phyloP scores from a whole-genome alignment of 768 basidiomycete genomes.

The Crepidotus variabilis region DNA sequence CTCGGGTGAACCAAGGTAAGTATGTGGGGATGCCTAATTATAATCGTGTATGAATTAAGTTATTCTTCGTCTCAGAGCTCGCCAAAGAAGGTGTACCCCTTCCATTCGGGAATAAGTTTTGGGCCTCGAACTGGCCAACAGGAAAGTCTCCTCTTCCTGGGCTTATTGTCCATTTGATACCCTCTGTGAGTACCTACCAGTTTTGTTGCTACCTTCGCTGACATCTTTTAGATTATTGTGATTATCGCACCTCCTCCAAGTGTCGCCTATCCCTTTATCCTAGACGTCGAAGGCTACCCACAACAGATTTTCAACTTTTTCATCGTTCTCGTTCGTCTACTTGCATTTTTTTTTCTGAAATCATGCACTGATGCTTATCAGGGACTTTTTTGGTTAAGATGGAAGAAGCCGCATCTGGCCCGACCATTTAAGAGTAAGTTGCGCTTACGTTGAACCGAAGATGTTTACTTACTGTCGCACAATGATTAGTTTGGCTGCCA shows the following conservation, averaged over 20 bases:
- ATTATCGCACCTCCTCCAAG: constrained; percentile 50
- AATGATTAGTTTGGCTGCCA: constrained; percentile 46
- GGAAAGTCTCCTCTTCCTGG: constrained; percentile 55
- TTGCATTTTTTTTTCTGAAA: neutral
- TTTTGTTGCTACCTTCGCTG: neutral
- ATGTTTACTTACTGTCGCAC: neutral
- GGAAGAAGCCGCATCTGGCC: constrained; percentile 38
- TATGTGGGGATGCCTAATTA: too few relatives aligned
- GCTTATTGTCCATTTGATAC: constrained; percentile 51
- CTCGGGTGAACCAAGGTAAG: constrained; percentile 21
- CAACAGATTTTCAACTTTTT: constrained; percentile 54
- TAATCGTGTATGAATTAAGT: neutral
- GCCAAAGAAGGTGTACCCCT: constrained; percentile 63
- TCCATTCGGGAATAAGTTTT: constrained; percentile 54
- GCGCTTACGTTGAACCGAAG: neutral
- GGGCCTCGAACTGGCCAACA: constrained; percentile 62
- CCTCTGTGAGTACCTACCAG: constrained; percentile 31
- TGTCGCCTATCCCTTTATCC: constrained; percentile 58
- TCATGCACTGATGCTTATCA: constrained; percentile 9
- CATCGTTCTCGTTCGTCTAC: constrained; percentile 39
- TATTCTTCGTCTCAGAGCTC: constrained; percentile 39
- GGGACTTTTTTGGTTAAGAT: constrained; percentile 57
- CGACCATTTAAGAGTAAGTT: constrained; percentile 50
- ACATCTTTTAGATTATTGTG: constrained; percentile 36
- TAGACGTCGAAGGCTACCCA: constrained; percentile 54